phyloP scores from a whole-genome alignment of 164 flowering plant genomes.

The Brasenia schreberi region DNA sequence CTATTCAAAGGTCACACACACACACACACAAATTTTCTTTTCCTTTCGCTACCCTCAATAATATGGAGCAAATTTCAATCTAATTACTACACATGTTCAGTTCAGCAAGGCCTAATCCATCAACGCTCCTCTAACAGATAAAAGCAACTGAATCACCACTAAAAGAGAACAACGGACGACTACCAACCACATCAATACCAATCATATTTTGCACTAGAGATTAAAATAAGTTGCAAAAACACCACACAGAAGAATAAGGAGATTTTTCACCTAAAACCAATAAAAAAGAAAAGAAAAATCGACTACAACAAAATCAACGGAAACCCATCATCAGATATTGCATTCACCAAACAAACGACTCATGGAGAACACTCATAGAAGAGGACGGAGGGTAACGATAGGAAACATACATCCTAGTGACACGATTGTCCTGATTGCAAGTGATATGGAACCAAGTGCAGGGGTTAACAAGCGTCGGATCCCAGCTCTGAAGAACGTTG shows the following conservation, averaged over 20 bases:
- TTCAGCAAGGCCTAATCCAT: no score
- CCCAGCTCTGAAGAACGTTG: slow-evolving; percentile 87
- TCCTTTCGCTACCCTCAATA: no score
- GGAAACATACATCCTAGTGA: slow-evolving; percentile 54
- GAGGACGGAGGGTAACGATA: neutral
- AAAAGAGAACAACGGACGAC: neutral
- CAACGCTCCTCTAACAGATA: no score
- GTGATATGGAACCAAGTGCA: slow-evolving; percentile 94
- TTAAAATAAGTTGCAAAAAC: no score
- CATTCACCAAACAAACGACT: neutral
- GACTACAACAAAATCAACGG: neutral
- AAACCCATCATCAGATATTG: neutral
- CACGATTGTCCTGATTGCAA: slow-evolving; percentile 69
- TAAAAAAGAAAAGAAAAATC: neutral
- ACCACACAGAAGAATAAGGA: neutral
- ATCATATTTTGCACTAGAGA: neutral
- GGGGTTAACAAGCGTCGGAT: slow-evolving; percentile 76
- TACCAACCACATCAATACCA: no score
- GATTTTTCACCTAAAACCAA: neutral
- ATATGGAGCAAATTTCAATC: no score
- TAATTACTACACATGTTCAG: no score
- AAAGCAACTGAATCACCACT: neutral
- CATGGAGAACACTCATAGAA: neutral
- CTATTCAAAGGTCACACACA: no score
- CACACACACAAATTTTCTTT: no score